Evolutionary conservation across 1,139 yeast species (phyloP).

Genomic region (Sugiyamaella neomexicana): DNA sequence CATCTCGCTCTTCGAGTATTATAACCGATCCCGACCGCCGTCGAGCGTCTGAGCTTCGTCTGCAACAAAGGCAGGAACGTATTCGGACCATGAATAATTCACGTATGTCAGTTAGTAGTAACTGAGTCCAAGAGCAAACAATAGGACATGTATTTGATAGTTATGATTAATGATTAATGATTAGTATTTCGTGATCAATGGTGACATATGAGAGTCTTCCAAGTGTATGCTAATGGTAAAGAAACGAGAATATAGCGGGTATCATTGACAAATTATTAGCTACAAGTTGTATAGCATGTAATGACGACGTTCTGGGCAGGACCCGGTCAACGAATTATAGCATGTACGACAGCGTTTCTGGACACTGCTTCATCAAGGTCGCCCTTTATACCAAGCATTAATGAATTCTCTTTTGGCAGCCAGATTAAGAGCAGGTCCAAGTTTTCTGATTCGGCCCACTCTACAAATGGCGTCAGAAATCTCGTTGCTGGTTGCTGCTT

Average conservation of each 20-base stretch:
- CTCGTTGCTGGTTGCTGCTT: conserved; percentile 23
- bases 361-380: conserved; percentile 3
- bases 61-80: conserved; percentile 14
- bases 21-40: conserved; percentile 16
- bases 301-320: too few relatives aligned
- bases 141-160: not conserved
- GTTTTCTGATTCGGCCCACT: conserved; percentile 38
- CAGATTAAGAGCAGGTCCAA: conserved; percentile 38
- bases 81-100: conserved; percentile 16
- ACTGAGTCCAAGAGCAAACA: not conserved
- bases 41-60: conserved; percentile 10
- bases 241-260: too few relatives aligned
- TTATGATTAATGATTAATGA: conserved; percentile 8
- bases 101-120: conserved; percentile 16
- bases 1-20: conserved; percentile 13
- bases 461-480: conserved; percentile 34
- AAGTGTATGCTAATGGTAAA: too few relatives aligned
- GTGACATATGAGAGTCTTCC: not conserved
- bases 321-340: too few relatives aligned
- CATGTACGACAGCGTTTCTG: too few relatives aligned
- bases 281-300: too few relatives aligned
- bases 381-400: conserved; percentile 32
- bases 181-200: not conserved
- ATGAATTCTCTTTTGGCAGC: conserved; percentile 38
- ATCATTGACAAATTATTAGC: too few relatives aligned